phyloP scores from a whole-genome alignment of 805 yeast species.

The Candida caryicola region DNA sequence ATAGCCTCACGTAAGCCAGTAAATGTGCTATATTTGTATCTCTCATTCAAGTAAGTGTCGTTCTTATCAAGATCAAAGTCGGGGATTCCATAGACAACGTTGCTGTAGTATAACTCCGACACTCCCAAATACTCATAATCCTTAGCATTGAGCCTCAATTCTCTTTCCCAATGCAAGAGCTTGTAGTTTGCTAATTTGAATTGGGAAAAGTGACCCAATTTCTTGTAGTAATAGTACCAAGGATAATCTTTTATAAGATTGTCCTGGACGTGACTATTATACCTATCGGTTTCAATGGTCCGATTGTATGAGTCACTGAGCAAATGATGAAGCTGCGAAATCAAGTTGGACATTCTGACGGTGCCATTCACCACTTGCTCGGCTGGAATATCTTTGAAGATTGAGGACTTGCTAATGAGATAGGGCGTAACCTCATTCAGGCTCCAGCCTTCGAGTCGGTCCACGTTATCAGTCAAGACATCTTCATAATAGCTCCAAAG shows the following conservation, averaged over 20 bases:
- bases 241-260: slow-evolving; percentile 66
- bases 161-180: slow-evolving; percentile 39
- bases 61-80: slow-evolving; percentile 9
- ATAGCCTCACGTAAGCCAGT: slow-evolving; percentile 20
- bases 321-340: slow-evolving; percentile 10
- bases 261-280: slow-evolving; percentile 45
- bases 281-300: slow-evolving; percentile 48
- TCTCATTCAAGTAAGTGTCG: slow-evolving; percentile 4
- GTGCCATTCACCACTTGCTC: neutral
- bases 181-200: slow-evolving; percentile 54
- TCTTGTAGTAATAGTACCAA: slow-evolving; percentile 65
- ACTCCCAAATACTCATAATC: slow-evolving; percentile 19
- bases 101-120: slow-evolving; percentile 14
- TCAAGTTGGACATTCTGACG: slow-evolving; percentile 13
- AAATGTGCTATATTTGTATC: slow-evolving; percentile 17
- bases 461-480: slow-evolving; percentile 13
- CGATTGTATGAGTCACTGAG: slow-evolving; percentile 10
- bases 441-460: slow-evolving; percentile 20
- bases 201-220: slow-evolving; percentile 56
- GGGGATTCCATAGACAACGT: slow-evolving; percentile 22
- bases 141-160: slow-evolving; percentile 18
- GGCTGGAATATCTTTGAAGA: slow-evolving; percentile 20
- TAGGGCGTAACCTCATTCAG: slow-evolving; percentile 14
- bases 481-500: slow-evolving; percentile 16
- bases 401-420: slow-evolving; percentile 17